Percentiles rank a stretch among this genome's conserved stretches.
Conservation (phyloP, 495 filamentous ascomycete species). For the Delitschia confertaspora region DNA sequence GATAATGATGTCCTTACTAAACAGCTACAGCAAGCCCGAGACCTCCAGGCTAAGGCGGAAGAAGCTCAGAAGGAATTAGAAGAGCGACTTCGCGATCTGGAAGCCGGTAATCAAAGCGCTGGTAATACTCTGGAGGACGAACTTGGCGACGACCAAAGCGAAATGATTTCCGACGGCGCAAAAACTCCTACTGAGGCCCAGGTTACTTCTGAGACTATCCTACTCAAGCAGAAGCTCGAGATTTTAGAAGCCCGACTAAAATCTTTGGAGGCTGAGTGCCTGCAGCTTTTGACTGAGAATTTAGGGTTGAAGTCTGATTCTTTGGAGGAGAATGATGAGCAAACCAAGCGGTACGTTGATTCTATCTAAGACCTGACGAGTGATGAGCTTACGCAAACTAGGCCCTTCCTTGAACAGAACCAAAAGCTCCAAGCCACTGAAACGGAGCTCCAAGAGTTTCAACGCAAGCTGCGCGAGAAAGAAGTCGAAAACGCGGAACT, state of each 20-base stretch:
- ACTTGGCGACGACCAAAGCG: conserved; percentile 13
- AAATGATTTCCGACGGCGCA: conserved; percentile 11
- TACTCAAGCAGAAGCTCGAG: conserved; percentile 30
- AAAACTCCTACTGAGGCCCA: conserved; percentile 4
- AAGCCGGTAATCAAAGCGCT: conserved; percentile 25
- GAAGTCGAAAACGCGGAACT: conserved; percentile 28
- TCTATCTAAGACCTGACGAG: neutral
- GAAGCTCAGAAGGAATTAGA: conserved; percentile 48
- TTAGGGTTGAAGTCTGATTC: conserved; percentile 28
- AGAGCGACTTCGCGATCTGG: conserved; percentile 44
- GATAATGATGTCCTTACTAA: conserved; percentile 50
- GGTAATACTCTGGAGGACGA: conserved; percentile 26
- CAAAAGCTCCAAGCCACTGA: conserved; percentile 32
- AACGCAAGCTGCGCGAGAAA: conserved; percentile 19
- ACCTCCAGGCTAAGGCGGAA: conserved; percentile 48
- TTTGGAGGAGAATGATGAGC: conserved; percentile 19
- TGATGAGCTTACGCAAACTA: conserved; percentile 3
- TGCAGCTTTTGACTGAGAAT: conserved; percentile 32
- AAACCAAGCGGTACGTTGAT: conserved; percentile 12
- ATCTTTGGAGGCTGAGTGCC: conserved; percentile 29
- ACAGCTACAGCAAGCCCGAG: conserved; percentile 45
- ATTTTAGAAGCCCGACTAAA: conserved; percentile 21
- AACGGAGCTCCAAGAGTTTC: conserved; percentile 17
- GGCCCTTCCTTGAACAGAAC: conserved; percentile 27
- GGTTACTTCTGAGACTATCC: conserved; percentile 16